Base-by-base conservation (phyloP, 1,284 basidiomycete genomes). In the Ustilago shanxiensis region DNA sequence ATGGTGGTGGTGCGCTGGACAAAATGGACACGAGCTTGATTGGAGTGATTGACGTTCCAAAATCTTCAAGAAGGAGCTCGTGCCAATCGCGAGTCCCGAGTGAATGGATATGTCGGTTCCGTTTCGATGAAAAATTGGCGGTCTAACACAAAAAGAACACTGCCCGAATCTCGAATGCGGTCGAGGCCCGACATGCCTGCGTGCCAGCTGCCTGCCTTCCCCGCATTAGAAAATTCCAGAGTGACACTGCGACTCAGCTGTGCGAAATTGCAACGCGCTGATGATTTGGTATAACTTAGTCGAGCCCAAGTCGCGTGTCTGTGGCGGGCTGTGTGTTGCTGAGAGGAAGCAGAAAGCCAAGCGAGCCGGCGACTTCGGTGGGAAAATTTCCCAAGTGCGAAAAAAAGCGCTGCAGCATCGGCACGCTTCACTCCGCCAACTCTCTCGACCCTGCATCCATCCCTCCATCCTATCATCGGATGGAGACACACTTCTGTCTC, bases 221-320 rank as follows among this genome's bases (percentile, higher is more conserved):
- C 69, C 69, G 69, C 69, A 63, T 66, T 71, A n/a, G n/a, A n/a
- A n/a, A n/a, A n/a, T n/a, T n/a, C n/a, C n/a, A n/a, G n/a, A n/a
- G n/a, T n/a, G n/a, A n/a, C n/a, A n/a, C n/a, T n/a, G n/a, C n/a
- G n/a, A n/a, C n/a, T n/a, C n/a, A n/a, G n/a, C n/a, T 63, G 24
- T 11, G 31, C 35, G 60, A 53, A 49, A 67, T 56, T 63, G 60
- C 35, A 37, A 37, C 16, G n/a, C n/a, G n/a, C n/a, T n/a, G n/a
- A n/a, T n/a, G n/a, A n/a, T n/a, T n/a, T n/a, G n/a, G n/a, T n/a
- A n/a, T n/a, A n/a, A n/a, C n/a, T n/a, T n/a, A n/a, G n/a, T n/a
- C n/a, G n/a, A n/a, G 52, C 31, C 45, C 54, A 44, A 59, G 63
- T 65, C 63, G 63, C 63, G 63, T 65, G 59, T 52, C 26, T 52